Evolutionary conservation across 768 basidiomycete genomes (phyloP).

Genomic region (Pholiota molesta): DNA sequence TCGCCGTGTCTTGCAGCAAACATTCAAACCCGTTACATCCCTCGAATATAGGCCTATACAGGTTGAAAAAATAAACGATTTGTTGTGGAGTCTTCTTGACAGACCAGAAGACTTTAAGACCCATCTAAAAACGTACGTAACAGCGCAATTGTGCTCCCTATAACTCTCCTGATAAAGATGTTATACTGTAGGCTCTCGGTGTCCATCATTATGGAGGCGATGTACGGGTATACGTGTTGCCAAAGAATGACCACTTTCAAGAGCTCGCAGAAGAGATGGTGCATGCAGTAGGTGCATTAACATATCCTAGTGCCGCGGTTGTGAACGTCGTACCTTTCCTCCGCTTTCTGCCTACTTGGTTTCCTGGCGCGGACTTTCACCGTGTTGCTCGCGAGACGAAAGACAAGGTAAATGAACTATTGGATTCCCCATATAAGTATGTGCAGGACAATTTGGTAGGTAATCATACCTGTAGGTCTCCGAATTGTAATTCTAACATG

Average conservation of each 20-base stretch:
- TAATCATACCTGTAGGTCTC: too few relatives aligned
- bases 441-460: constrained; percentile 5
- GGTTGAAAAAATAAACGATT: constrained; percentile 22
- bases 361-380: constrained; percentile 16
- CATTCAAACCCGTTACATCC: constrained; percentile 24
- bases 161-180: too few relatives aligned
- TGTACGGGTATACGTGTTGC: constrained; percentile 22
- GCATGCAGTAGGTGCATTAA: constrained; percentile 13
- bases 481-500: too few relatives aligned
- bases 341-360: constrained; percentile 20
- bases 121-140: constrained; percentile 2
- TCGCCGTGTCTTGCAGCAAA: constrained; percentile 31
- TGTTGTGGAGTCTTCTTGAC: constrained; percentile 13
- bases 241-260: constrained; percentile 17
- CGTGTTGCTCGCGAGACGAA: constrained; percentile 22
- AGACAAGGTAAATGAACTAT: constrained; percentile 11
- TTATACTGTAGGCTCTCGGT: background rate
- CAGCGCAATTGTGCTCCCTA: background rate
- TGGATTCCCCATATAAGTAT: constrained; percentile 11
- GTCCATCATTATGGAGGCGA: constrained; percentile 9
- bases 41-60: constrained; percentile 25
- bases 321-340: constrained; percentile 21
- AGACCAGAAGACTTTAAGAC: constrained; percentile 11
- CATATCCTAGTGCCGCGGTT: constrained; percentile 12
- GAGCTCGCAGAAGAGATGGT: constrained; percentile 31